These are phyloP conservation scores for Ogataea parapolymorpha DNA, from an alignment of 805 yeast genomes.

Conservation along the genomic window DNA sequence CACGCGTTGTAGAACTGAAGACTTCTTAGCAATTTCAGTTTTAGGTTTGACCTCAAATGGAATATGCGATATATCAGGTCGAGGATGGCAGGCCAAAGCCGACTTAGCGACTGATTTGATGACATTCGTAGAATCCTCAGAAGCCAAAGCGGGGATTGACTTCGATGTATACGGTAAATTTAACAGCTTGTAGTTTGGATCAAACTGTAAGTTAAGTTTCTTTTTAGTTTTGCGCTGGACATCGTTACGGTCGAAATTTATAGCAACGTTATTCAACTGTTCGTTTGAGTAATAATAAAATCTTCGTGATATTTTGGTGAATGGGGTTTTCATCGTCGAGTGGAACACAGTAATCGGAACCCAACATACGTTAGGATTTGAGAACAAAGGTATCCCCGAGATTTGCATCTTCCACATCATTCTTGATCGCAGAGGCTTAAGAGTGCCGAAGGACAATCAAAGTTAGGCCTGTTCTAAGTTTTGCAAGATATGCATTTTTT, in stretches of 20 bases:
- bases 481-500: background rate
- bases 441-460: background rate
- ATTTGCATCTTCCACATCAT: background rate
- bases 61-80: conserved; percentile 23
- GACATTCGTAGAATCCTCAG: conserved; percentile 14
- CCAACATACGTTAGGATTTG: background rate
- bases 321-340: background rate
- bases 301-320: conserved; percentile 5
- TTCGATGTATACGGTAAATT: conserved; percentile 7
- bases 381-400: background rate
- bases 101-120: conserved; percentile 41
- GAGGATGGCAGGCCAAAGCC: conserved; percentile 44
- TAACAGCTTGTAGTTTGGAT: conserved; percentile 26
- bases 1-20: conserved; percentile 23
- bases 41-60: conserved; percentile 60
- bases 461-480: no score
- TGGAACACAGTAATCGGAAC: background rate
- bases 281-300: conserved; percentile 24
- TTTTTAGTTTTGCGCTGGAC: background rate
- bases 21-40: conserved; percentile 2
- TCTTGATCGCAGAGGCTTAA: background rate
- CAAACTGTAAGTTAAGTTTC: conserved; percentile 21
- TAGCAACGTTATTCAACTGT: background rate
- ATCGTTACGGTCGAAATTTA: background rate
- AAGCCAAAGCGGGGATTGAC: conserved; percentile 3